Evolutionary conservation across 208 protist species (phyloP).

Genomic region (Crithidia mellificae): DNA sequence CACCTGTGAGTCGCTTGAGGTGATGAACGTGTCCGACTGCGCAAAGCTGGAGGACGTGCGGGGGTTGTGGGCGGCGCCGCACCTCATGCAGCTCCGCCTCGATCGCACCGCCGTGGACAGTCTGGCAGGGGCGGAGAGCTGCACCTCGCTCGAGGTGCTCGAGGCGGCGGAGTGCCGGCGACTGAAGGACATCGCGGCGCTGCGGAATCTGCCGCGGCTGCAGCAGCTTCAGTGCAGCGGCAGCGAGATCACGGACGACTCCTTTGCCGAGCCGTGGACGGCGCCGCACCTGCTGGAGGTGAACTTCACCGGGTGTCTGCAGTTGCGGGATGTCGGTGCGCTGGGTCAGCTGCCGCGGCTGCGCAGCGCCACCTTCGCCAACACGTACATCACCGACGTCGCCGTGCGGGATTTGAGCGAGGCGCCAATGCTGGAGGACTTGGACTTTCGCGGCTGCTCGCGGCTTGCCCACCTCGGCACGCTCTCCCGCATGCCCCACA

Average conservation of each 20-base stretch:
- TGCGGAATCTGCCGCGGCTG: slow-evolving; percentile 27
- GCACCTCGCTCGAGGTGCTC: slow-evolving; percentile 21
- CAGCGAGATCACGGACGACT: slow-evolving; percentile 18
- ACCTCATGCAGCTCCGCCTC: slow-evolving; percentile 24
- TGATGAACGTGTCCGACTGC: slow-evolving; percentile 17
- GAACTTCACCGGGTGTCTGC: slow-evolving; percentile 17
- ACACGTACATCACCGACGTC: slow-evolving; percentile 25
- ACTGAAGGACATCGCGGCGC: slow-evolving; percentile 11
- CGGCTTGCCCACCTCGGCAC: slow-evolving; percentile 34
- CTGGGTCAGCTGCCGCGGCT: slow-evolving; percentile 20
- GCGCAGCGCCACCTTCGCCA: slow-evolving; percentile 23
- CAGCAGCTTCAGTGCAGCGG: slow-evolving; percentile 26
- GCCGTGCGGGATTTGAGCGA: slow-evolving; percentile 20
- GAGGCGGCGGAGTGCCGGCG: slow-evolving; percentile 18
- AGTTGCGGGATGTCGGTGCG: slow-evolving; percentile 11
- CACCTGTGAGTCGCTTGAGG: slow-evolving; percentile 15
- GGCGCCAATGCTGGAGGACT: slow-evolving; percentile 33
- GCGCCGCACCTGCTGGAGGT: slow-evolving; percentile 33
- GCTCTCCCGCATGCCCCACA: slow-evolving; percentile 34
- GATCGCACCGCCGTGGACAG: background rate
- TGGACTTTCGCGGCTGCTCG: slow-evolving; percentile 39
- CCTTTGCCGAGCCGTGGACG: slow-evolving; percentile 30
- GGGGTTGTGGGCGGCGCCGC: slow-evolving; percentile 17
- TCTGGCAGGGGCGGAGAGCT: background rate
- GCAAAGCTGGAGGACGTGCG: slow-evolving; percentile 1